Conservation (phyloP, 2,329 filamentous ascomycete species). For the Sclerotiophoma versabilis region DNA sequence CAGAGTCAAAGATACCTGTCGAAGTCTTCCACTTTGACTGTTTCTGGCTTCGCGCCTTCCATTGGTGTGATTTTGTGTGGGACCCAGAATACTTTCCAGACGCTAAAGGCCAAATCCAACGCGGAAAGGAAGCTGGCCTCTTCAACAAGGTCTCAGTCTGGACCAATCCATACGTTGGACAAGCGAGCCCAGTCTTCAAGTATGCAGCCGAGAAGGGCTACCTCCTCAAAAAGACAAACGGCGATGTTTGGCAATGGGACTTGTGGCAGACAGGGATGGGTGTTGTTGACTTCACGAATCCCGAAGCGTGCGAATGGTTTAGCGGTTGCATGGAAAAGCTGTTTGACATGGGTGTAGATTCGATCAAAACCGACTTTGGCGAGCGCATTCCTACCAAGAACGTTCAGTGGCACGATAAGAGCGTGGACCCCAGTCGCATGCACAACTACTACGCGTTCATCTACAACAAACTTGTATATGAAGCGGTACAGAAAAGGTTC, state of each 20-base stretch:
- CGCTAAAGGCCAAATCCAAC: constrained; percentile 67
- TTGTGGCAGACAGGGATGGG: constrained; percentile 81
- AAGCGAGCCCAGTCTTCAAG: constrained; percentile 71
- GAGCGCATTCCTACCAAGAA: constrained; percentile 73
- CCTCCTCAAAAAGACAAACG: constrained; percentile 71
- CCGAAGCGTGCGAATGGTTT: constrained; percentile 71
- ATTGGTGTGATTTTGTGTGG: constrained; percentile 79
- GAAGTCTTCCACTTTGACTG: constrained; percentile 80
- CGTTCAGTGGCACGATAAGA: constrained; percentile 68
- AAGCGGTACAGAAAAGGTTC: constrained; percentile 64
- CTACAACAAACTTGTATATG: constrained; percentile 75
- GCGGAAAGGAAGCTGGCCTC: constrained; percentile 69
- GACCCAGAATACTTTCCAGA: constrained; percentile 73
- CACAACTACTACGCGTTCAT: constrained; percentile 80
- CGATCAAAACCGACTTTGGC: constrained; percentile 79
- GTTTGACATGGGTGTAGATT: constrained; percentile 73
- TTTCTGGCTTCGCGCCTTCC: constrained; percentile 79
- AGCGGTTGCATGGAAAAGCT: constrained; percentile 66
- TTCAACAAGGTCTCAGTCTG: constrained; percentile 71
- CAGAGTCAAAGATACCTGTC: constrained; percentile 67
- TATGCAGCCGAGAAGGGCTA: constrained; percentile 71
- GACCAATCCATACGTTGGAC: constrained; percentile 78
- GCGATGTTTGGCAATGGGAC: constrained; percentile 78
- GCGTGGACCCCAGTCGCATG: constrained; percentile 70
- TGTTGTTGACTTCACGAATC: constrained; percentile 77